Evolutionary conservation across 139 green algal species (phyloP), one percentile per base, ranked within the genome.

Genomic region (Ulvella scutata): DNA sequence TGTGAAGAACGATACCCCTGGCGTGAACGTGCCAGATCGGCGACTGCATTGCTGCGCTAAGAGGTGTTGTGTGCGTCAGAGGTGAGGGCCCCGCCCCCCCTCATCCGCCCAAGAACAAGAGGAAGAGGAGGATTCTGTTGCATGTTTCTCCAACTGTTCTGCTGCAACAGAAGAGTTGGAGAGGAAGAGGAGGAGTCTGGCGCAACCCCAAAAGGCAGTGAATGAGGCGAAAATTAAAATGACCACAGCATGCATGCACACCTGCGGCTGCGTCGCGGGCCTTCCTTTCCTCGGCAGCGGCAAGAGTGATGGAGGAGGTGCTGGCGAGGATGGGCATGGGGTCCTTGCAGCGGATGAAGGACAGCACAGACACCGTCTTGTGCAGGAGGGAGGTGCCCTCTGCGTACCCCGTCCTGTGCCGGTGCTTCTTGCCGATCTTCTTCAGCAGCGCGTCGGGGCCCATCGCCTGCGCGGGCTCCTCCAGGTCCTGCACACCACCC

Each of bases 291-390:
- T 28, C 73, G 39, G 29, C 9, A 13, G 21, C 2, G 23, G 21
- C 23, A 36, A 79, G n/a, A 3, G 43, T 0, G 38, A 86, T 73
- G 73, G 78, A 73, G 21, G 86, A 92, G 76, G 82, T 89, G 67
- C 79, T 77, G 6, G 91, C 94, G 39, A 99, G 84, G 84, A 96
- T 85, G 82, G 97, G 90, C 36, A 97, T 87, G 4, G 95, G 91
- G 2, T 82, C 83, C n/a, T 90, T 78, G 21, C 74, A 78, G 2
- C 79, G 34, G 20, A 99, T 73, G 79, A 99, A 99, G 4, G 84
- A 84, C 17, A 86, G 74, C 1, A 86, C 92, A 3, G 85, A 67
- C 20, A 83, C 39, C 21, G 76, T 40, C 67, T 83, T 87, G 83
- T 86, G 86, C 1, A 76, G 80, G 67, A 82, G 88, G 38, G 84